These are phyloP conservation scores for Anastatica hierochuntica DNA, from an alignment of 345 rosid genomes.

Conservation along the genomic window DNA sequence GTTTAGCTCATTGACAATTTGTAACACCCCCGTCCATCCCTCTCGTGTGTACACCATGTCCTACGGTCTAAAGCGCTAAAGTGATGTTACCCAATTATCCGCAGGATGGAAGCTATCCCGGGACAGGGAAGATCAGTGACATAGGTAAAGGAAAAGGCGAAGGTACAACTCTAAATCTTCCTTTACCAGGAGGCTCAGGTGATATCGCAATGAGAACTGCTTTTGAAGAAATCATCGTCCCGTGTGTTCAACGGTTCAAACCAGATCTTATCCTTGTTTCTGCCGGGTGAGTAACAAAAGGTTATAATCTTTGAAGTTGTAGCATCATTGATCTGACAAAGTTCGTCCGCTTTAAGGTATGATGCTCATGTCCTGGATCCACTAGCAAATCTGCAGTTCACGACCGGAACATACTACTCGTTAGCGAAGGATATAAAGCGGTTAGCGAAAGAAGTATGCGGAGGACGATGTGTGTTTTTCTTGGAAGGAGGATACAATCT, in stretches of 20 bases:
- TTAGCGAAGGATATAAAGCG: slow-evolving; percentile 64
- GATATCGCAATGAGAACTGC: slow-evolving; percentile 71
- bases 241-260: slow-evolving; percentile 78
- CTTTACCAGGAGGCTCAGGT: slow-evolving; percentile 94
- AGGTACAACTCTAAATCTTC: slow-evolving; percentile 82
- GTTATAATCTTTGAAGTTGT: neutral
- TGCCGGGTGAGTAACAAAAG: slow-evolving; percentile 61
- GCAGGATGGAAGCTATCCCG: slow-evolving; percentile 95
- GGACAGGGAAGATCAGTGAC: slow-evolving; percentile 72
- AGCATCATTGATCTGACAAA: neutral
- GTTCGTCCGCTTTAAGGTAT: slow-evolving; percentile 31
- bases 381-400: slow-evolving; percentile 70
- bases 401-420: slow-evolving; percentile 75
- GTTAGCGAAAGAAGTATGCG: slow-evolving; percentile 73
- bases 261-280: slow-evolving; percentile 92
- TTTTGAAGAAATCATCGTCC: slow-evolving; percentile 83
- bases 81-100: too few relatives aligned
- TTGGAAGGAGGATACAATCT: slow-evolving; percentile 97
- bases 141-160: slow-evolving; percentile 75
- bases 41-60: too few relatives aligned
- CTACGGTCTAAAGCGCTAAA: too few relatives aligned
- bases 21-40: too few relatives aligned
- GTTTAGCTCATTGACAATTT: too few relatives aligned
- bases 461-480: slow-evolving; percentile 83
- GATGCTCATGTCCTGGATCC: slow-evolving; percentile 91